A percentile compares a stretch with the other conserved stretches of the same genome.
phyloP scores from a whole-genome alignment of 176 grass and related monocot genomes.

The Raddia distichophylla region DNA sequence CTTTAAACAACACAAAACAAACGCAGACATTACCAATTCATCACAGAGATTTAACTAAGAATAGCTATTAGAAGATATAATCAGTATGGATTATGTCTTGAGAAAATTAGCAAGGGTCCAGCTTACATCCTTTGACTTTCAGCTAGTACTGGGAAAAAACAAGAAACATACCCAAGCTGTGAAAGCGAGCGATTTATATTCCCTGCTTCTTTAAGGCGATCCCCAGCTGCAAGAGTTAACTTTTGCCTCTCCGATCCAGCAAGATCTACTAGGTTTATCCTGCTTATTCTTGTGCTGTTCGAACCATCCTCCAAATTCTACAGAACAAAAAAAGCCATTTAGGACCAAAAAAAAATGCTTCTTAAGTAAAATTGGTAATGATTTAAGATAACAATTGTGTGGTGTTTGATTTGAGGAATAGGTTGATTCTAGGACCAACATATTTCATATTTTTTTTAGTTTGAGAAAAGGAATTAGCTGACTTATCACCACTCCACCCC shows the following conservation, averaged over 20 bases:
- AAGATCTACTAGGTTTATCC: slow-evolving; percentile 98
- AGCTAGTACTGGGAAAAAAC: slow-evolving; percentile 11
- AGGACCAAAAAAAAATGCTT: neutral
- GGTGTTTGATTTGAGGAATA: neutral
- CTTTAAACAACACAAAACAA: neutral
- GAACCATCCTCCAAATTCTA: slow-evolving; percentile 80
- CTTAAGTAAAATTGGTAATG: neutral
- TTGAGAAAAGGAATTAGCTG: neutral
- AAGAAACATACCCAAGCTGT: slow-evolving; percentile 80
- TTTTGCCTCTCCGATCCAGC: slow-evolving; percentile 97
- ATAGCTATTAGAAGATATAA: neutral
- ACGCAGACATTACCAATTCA: neutral
- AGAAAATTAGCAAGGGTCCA: slow-evolving; percentile 1
- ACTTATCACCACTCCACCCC: neutral
- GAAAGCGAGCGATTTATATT: slow-evolving; percentile 99
- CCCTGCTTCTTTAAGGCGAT: slow-evolving; percentile 92
- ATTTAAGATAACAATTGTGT: neutral
- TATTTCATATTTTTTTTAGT: neutral
- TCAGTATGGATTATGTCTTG: neutral
- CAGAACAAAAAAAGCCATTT: slow-evolving; percentile 32
- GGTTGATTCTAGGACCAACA: neutral
- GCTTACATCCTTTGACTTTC: slow-evolving; percentile 9
- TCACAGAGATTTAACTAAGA: neutral
- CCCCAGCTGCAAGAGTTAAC: slow-evolving; percentile 76
- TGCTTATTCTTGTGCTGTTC: slow-evolving; percentile 77